Evolutionary conservation across 495 filamentous ascomycete species (phyloP).

Genomic region (Cudoniella acicularis): DNA sequence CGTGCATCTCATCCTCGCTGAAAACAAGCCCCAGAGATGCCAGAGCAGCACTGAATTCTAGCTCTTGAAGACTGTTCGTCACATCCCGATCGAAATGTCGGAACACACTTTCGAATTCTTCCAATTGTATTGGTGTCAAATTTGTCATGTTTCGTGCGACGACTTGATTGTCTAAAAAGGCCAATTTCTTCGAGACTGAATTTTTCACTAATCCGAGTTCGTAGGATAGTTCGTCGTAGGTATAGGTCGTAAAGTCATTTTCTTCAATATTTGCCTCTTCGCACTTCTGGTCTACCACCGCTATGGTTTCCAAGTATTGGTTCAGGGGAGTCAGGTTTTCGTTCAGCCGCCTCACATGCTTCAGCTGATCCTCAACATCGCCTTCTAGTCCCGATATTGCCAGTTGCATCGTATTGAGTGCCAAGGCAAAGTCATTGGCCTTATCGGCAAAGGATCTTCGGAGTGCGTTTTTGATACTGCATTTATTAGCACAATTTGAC

Average conservation of each 20-base stretch:
- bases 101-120: slow-evolving; percentile 97
- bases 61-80: slow-evolving; percentile 83
- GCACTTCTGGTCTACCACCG: slow-evolving; percentile 78
- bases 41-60: slow-evolving; percentile 92
- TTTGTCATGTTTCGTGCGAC: slow-evolving; percentile 99
- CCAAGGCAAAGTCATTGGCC: slow-evolving; percentile 93
- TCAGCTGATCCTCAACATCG: slow-evolving; percentile 88
- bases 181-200: slow-evolving; percentile 89
- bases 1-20: slow-evolving; percentile 93
- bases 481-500: slow-evolving; percentile 1
- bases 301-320: slow-evolving; percentile 79
- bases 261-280: slow-evolving; percentile 97
- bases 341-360: slow-evolving; percentile 76
- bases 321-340: slow-evolving; percentile 82
- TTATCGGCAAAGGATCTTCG: slow-evolving; percentile 90
- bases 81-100: slow-evolving; percentile 95
- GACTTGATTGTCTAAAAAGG: slow-evolving; percentile 94
- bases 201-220: slow-evolving; percentile 87
- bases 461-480: slow-evolving; percentile 88
- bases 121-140: slow-evolving; percentile 92
- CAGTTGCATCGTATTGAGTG: slow-evolving; percentile 86
- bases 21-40: slow-evolving; percentile 92
- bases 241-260: slow-evolving; percentile 98
- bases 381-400: slow-evolving; percentile 93
- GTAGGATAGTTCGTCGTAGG: slow-evolving; percentile 92